These are phyloP conservation scores for Nemania sp. DNA, from an alignment of 2,329 filamentous ascomycete genomes.

Conservation along the genomic window DNA sequence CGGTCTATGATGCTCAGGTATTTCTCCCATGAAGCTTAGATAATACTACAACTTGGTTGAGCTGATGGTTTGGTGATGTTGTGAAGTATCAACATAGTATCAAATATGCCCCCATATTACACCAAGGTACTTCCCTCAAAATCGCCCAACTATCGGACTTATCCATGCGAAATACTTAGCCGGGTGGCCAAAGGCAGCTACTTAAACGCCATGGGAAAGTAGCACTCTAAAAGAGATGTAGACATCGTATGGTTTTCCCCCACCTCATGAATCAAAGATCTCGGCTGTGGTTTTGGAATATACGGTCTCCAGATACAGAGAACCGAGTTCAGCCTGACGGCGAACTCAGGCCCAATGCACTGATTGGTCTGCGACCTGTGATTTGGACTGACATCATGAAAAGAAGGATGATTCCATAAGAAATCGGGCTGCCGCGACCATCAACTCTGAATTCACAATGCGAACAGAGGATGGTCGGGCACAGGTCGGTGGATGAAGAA, in stretches of 20 bases:
- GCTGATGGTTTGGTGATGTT: neutral
- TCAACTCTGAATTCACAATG: slow-evolving; percentile 76
- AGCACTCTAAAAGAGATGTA: slow-evolving; percentile 63
- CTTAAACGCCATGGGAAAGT: neutral
- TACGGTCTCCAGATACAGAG: slow-evolving; percentile 72
- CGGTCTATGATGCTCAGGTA: no score
- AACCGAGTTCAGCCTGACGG: slow-evolving; percentile 75
- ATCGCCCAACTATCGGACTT: no score
- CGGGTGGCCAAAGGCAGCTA: no score
- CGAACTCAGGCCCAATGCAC: slow-evolving; percentile 74
- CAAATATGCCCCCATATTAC: no score
- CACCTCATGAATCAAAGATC: slow-evolving; percentile 91
- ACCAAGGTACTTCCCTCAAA: no score
- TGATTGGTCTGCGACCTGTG: slow-evolving; percentile 92
- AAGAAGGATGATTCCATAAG: slow-evolving; percentile 78
- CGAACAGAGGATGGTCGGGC: slow-evolving; percentile 79
- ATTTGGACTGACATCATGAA: slow-evolving; percentile 88
- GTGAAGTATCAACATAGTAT: no score
- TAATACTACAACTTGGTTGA: no score
- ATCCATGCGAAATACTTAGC: neutral
- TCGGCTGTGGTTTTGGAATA: slow-evolving; percentile 93
- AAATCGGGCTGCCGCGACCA: slow-evolving; percentile 85
- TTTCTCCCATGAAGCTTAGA: no score
- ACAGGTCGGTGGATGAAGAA: slow-evolving; percentile 78
- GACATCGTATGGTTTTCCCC: slow-evolving; percentile 87